Evolutionary conservation across 2,329 filamentous ascomycete genomes (phyloP), one percentile per base, ranked within the genome.

Genomic region (Colletotrichum cuscutae): DNA sequence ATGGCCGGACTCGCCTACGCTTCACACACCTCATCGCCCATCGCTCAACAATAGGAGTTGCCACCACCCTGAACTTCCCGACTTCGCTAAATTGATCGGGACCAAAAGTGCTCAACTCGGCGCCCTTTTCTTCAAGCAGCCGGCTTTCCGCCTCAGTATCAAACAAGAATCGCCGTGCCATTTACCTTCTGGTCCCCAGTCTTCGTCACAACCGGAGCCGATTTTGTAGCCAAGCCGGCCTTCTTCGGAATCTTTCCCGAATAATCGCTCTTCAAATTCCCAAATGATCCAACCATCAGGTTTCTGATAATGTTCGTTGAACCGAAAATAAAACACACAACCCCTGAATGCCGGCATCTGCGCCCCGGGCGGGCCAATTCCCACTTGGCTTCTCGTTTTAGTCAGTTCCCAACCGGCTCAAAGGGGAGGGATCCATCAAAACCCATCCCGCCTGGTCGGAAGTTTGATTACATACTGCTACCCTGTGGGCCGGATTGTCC

Each of bases 311-410:
- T 63, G 65, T 68, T 71, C 37, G 68, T 68, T 68, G 58, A 69
- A 59, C 69, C 65, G 35, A 63, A 65, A 65, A 26, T 32, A 59
- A 59, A 22, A n/a, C 52, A 9, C 42, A 49, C 19, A 22, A 49
- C 65, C 69, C 65, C 65, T 72, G 52, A 63, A 30, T 68, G 65
- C 65, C 69, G 69, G 69, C 65, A 64, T 72, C 69, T 72, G 69
- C 69, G 69, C 53, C 65, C 65, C 65, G 58, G 65, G 65, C 53
- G 69, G 69, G 65, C 59, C 68, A 71, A 46, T 72, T 69, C 69
- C 69, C 69, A 72, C 69, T 69, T 64, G 37, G 42, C 53, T 65
- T 56, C 53, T 64, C n/a, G 35, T 60, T 63, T 64, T 42, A 62
- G 69, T 69, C 69, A 54, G n/a, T 9, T 69, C 59, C 42, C 53